Percentiles rank a stretch among this genome's conserved stretches.
These are phyloP conservation scores for Amylocarpus encephaloides DNA, from an alignment of 2,329 filamentous ascomycete species.

Conservation along the genomic window DNA sequence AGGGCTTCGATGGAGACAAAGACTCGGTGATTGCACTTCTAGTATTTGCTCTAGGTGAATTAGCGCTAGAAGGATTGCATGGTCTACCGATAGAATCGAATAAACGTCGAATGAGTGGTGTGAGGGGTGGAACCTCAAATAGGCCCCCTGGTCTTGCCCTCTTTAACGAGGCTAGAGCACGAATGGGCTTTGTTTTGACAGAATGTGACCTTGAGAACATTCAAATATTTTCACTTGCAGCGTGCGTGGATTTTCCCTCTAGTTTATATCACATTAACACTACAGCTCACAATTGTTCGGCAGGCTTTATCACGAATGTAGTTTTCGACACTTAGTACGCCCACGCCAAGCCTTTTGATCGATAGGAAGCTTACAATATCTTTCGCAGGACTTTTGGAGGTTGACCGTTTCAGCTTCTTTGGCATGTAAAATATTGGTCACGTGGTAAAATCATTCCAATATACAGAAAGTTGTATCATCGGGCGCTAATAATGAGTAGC, in stretches of 20 bases:
- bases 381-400: conserved; percentile 51
- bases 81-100: conserved; percentile 40
- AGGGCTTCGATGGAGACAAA: conserved; percentile 44
- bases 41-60: conserved; percentile 52
- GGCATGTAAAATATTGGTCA: conserved; percentile 50
- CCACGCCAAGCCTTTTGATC: neutral
- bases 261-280: neutral
- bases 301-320: conserved; percentile 48
- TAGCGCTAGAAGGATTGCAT: conserved; percentile 45
- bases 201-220: conserved; percentile 52
- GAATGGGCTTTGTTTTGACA: conserved; percentile 51
- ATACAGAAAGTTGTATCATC: conserved; percentile 4
- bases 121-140: conserved; percentile 44
- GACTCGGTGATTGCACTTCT: conserved; percentile 48
- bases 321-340: conserved; percentile 44
- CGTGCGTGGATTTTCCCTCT: conserved; percentile 34
- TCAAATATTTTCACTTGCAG: conserved; percentile 50
- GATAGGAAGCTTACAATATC: conserved; percentile 10
- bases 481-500: conserved; percentile 23
- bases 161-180: conserved; percentile 55
- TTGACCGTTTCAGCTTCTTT: conserved; percentile 49
- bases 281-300: conserved; percentile 1
- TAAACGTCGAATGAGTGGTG: conserved; percentile 43
- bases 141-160: conserved; percentile 50
- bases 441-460: conserved; percentile 36